A percentile compares a stretch with the other conserved stretches of the same genome.
Conservation (phyloP, 2,329 filamentous ascomycete species). For the Blastomyces emzantsi region DNA sequence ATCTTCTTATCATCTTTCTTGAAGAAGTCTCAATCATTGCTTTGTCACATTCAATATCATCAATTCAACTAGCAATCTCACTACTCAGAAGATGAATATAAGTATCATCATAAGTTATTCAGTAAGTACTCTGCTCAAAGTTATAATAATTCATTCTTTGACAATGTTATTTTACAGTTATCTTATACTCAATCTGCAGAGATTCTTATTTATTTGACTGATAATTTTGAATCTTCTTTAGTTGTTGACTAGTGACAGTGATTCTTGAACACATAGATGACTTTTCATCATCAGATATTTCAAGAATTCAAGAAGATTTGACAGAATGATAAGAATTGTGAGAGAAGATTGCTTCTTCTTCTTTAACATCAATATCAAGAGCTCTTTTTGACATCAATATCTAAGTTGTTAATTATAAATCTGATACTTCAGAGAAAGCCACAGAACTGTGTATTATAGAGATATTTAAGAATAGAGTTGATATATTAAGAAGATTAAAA, state of each 20-base stretch:
- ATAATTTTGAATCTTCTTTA: too few species aligned
- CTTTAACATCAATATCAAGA: background rate
- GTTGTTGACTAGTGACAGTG: too few species aligned
- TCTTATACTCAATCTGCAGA: background rate
- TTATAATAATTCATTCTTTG: background rate
- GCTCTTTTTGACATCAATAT: background rate
- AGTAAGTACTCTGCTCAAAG: background rate
- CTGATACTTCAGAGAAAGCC: background rate
- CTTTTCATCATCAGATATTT: background rate
- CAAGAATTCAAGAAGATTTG: background rate
- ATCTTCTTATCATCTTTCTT: too few species aligned
- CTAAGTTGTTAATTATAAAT: background rate
- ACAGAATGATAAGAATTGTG: background rate
- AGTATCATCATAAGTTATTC: background rate
- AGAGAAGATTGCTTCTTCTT: background rate
- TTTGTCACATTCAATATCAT: background rate
- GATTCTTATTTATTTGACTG: too few species aligned
- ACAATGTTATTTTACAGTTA: background rate
- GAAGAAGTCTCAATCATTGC: background rate
- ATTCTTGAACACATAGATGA: too few species aligned
- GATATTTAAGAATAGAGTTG: background rate
- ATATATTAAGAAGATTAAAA: background rate
- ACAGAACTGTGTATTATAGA: background rate
- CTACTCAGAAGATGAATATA: background rate
- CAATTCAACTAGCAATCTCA: background rate